These are phyloP conservation scores for Laetiporus sulphureus DNA, from an alignment of 1,284 basidiomycete genomes.

Conservation along the genomic window DNA sequence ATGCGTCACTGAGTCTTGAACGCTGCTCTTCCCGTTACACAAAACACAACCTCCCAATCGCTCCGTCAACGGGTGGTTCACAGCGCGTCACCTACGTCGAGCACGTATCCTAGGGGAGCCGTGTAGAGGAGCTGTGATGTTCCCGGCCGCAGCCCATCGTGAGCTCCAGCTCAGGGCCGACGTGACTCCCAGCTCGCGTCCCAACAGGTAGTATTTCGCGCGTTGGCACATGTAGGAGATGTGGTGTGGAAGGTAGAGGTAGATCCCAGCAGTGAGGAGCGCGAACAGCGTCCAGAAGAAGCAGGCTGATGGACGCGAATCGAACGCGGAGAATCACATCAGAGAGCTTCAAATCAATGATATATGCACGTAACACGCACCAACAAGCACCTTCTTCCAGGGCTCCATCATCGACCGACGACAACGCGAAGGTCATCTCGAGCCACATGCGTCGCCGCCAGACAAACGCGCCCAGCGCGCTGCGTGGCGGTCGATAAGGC, in stretches of 20 bases:
- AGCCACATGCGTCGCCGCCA: slow-evolving; percentile 46
- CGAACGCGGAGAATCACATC: too few relatives aligned
- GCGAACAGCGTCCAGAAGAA: slow-evolving; percentile 24
- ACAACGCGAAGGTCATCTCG: slow-evolving; percentile 45
- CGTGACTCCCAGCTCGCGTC: slow-evolving; percentile 18
- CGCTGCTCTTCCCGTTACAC: too few relatives aligned
- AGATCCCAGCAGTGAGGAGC: slow-evolving; percentile 27
- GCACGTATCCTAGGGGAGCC: too few relatives aligned
- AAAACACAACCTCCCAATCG: too few relatives aligned
- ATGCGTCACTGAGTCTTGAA: too few relatives aligned
- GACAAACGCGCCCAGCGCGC: slow-evolving; percentile 29
- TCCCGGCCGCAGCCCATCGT: background rate
- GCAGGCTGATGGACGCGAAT: too few relatives aligned
- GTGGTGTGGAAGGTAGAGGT: slow-evolving; percentile 31
- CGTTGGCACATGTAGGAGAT: slow-evolving; percentile 25
- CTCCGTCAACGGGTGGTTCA: too few relatives aligned
- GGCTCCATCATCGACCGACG: slow-evolving; percentile 49
- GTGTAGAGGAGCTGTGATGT: too few relatives aligned
- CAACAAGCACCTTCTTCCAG: slow-evolving; percentile 51
- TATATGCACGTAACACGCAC: too few relatives aligned
- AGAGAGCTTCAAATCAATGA: too few relatives aligned
- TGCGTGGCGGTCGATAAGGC: slow-evolving; percentile 30
- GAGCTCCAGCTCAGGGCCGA: slow-evolving; percentile 5
- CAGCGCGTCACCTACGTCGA: too few relatives aligned
- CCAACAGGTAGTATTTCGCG: slow-evolving; percentile 32